Evolutionary conservation across 1,284 basidiomycete genomes (phyloP).

Genomic region (Vanrija sp.): DNA sequence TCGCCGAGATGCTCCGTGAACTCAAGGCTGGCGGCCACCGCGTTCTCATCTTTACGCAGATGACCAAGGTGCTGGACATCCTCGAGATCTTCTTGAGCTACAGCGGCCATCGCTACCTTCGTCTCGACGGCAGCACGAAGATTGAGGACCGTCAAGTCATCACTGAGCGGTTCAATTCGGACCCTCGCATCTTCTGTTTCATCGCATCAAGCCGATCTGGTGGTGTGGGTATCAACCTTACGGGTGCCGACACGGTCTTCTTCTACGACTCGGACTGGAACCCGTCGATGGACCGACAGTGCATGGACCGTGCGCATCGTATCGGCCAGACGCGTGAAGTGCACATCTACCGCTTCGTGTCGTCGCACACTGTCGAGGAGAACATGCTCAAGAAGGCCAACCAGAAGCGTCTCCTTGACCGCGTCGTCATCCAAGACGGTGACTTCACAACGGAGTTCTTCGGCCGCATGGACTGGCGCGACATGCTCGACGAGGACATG

Average conservation of each 20-base stretch:
- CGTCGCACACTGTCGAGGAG: conserved; percentile 79
- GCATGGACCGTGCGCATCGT: conserved; percentile 73
- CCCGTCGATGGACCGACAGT: conserved; percentile 94
- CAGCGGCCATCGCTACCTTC: conserved; percentile 88
- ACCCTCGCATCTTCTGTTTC: conserved; percentile 84
- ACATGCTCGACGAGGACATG: conserved; percentile 60
- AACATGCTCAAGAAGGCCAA: conserved; percentile 94
- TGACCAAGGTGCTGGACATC: conserved; percentile 92
- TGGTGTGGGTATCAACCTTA: conserved; percentile 92
- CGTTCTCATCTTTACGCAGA: conserved; percentile 92
- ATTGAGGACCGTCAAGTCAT: conserved; percentile 94
- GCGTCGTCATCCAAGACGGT: conserved; percentile 88
- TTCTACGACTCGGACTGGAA: conserved; percentile 95
- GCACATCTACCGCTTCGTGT: conserved; percentile 94
- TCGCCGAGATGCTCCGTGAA: conserved; percentile 72
- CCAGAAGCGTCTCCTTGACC: conserved; percentile 87
- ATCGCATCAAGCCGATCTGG: conserved; percentile 91
- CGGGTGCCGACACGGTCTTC: conserved; percentile 94
- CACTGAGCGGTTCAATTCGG: conserved; percentile 94
- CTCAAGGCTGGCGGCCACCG: conserved; percentile 84
- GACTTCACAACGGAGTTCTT: conserved; percentile 66
- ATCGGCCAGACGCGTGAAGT: conserved; percentile 97
- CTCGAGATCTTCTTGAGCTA: conserved; percentile 89
- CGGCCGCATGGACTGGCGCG: conserved; percentile 70
- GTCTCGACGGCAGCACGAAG: conserved; percentile 90